Evolutionary conservation across 345 rosid species (phyloP), one percentile per base, ranked within the genome.

Genomic region (Melastoma malabathricum): DNA sequence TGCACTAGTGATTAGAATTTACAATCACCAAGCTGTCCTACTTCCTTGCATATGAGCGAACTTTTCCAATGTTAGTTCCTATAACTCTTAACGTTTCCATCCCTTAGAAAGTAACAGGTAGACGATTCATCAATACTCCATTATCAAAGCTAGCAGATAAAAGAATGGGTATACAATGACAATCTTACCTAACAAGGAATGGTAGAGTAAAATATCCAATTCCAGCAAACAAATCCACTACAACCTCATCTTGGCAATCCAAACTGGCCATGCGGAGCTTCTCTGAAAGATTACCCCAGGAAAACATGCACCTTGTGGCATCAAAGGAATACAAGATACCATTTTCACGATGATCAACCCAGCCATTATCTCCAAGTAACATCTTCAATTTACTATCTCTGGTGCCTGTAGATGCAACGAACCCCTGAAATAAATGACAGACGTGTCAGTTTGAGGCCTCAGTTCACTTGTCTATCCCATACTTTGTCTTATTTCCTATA

Each of bases 271-370:
- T 82, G 13, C 96, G 94, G 63, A 84, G 78, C 80, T 90, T 90
- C 74, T 86, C 98, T 10, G 94, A 86, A 56, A 86, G 98, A 77
- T 90, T 90, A 5, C 98, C 98, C 94, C 96, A 90, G 15, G 96
- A 90, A 64, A 90, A 90, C 92, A 90, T 90, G 76, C 98, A 90
- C 64, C 80, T 90, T 29, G 94, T 80, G 48, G 92, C 86, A 66
- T 90, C 77, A 62, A 90, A 90, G 52, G 96, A 86, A 74, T 90
- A 90, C 43, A 80, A 54, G 54, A 90, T 76, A 34, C 89, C 98
- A 67, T 76, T 90, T 69, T 90, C 98, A 54, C 82, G 65, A 51
- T 83, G 98, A 55, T 77, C 71, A 16, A 90, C 94, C 98, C 96
- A 86, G 44, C 98, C 96, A 64, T 74, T 65, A 62, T 82, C 84